Base-by-base conservation (phyloP, 768 basidiomycete species). In the Pisolithus sp. region DNA sequence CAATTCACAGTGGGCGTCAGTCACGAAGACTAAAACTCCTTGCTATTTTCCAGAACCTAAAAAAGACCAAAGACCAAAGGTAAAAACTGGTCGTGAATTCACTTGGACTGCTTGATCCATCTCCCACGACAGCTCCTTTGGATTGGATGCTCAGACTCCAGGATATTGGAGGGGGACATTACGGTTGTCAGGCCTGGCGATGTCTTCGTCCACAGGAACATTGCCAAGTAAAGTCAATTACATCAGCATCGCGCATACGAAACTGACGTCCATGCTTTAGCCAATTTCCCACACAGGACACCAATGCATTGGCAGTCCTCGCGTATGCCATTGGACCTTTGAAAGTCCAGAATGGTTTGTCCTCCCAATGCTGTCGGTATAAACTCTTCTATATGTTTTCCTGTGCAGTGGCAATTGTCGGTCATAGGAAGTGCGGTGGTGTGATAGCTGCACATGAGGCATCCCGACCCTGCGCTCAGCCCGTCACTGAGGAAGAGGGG, bases 131-230 rank as follows among this genome's bases (percentile, higher is more conserved):
- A 88, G 86, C 73, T 84, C 10, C 78, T 87, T 59, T 89, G 85
- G 86, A 79, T 89, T 61, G 85, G 86, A 46, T 89, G 86, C 66
- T 78, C 89, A 36, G 92, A 94, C 66, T 93, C 89, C 10, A 76
- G 92, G 56, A 86, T 92, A 3, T 89, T 89, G 18, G 90, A 91
- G 65, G 80, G 80, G 34, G 83, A 88, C 57, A 71, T 88, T 51
- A 83, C 82, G 34, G 79, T 73, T 34, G 73, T 80, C 8, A 75
- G 76, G 56, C 92, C 92, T 0, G 90, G 91, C 49, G 85, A 85
- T 41, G 80, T 89, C 54, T 93, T 94, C 60, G 82, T 86, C 26
- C 83, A 91, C 68, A 75, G 92, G 44, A 93, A 93, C 68, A 84
- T 94, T 57, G 92, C 90, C 49, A 93, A 93, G 83, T 89, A 59